Percentiles rank a stretch among this genome's conserved stretches.
These are phyloP conservation scores for Macrophomina pseudophaseolina DNA, from an alignment of 2,329 filamentous ascomycete genomes.

Conservation along the genomic window DNA sequence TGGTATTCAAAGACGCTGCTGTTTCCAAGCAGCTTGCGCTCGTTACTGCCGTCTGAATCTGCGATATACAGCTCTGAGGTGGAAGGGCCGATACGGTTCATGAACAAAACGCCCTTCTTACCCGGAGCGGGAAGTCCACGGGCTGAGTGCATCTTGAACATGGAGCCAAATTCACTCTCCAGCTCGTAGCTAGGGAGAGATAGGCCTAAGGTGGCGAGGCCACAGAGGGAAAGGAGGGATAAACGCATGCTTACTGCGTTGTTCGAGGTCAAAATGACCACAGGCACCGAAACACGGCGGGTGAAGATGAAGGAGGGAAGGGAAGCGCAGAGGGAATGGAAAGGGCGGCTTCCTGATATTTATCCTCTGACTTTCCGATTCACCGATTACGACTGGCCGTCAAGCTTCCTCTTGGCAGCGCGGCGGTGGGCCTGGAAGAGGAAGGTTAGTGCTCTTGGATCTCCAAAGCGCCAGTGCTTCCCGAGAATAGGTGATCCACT, in stretches of 20 bases:
- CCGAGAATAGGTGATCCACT: neutral
- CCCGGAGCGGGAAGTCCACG: constrained; percentile 27
- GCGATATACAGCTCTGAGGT: constrained; percentile 38
- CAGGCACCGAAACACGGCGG: neutral
- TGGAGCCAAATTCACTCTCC: neutral
- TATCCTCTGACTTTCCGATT: neutral
- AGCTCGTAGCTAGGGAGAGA: neutral
- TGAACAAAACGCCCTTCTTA: constrained; percentile 34
- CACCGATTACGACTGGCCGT: neutral
- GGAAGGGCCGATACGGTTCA: constrained; percentile 47
- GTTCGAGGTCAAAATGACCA: neutral
- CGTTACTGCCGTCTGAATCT: constrained; percentile 48
- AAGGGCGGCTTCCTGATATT: neutral
- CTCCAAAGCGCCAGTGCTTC: neutral
- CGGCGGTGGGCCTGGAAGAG: neutral
- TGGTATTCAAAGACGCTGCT: constrained; percentile 46
- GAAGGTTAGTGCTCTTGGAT: neutral
- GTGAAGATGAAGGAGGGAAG: neutral
- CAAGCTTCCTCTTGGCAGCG: neutral
- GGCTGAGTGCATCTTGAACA: constrained; percentile 23
- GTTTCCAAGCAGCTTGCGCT: constrained; percentile 40
- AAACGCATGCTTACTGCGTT: neutral
- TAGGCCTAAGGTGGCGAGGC: neutral
- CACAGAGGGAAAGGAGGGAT: neutral
- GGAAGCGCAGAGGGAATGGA: neutral